phyloP scores from a whole-genome alignment of 2,329 filamentous ascomycete genomes.

The Bipolaris cookei region DNA sequence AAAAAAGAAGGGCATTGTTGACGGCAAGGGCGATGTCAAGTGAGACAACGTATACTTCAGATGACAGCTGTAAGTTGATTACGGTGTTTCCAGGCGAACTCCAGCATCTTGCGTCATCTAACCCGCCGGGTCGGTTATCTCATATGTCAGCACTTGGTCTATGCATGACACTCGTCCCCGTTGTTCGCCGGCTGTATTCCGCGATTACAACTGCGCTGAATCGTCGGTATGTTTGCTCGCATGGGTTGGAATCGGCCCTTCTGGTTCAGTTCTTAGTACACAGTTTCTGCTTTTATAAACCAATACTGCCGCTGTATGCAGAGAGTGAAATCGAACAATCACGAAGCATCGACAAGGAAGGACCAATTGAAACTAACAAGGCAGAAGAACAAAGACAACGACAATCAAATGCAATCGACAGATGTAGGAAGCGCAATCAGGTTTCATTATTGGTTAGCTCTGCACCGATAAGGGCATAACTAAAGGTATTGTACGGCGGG shows the following conservation, averaged over 20 bases:
- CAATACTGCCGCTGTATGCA: not conserved
- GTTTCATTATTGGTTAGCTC: slow-evolving; percentile 6
- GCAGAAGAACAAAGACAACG: not conserved
- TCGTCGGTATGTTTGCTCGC: not conserved
- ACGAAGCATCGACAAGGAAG: not conserved
- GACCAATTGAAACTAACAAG: not conserved
- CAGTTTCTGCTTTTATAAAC: not conserved
- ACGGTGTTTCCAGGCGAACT: not conserved
- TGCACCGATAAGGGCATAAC: slow-evolving; percentile 1
- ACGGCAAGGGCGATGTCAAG: not conserved
- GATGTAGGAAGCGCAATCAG: not conserved
- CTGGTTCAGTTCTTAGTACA: not conserved
- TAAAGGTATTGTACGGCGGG: slow-evolving; percentile 2
- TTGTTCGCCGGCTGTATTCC: not conserved
- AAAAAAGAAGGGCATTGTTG: not conserved
- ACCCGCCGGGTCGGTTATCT: slow-evolving; percentile 1
- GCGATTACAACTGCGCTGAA: not conserved
- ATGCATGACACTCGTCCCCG: not conserved
- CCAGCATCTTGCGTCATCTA: slow-evolving; percentile 1
- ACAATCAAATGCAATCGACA: not conserved
- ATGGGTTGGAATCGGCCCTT: not conserved
- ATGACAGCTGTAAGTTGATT: not conserved
- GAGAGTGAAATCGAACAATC: not conserved
- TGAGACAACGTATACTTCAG: not conserved
- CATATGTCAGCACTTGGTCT: not conserved